Base-by-base conservation (phyloP, 2,329 filamentous ascomycete species). In the Fusarium sp. region DNA sequence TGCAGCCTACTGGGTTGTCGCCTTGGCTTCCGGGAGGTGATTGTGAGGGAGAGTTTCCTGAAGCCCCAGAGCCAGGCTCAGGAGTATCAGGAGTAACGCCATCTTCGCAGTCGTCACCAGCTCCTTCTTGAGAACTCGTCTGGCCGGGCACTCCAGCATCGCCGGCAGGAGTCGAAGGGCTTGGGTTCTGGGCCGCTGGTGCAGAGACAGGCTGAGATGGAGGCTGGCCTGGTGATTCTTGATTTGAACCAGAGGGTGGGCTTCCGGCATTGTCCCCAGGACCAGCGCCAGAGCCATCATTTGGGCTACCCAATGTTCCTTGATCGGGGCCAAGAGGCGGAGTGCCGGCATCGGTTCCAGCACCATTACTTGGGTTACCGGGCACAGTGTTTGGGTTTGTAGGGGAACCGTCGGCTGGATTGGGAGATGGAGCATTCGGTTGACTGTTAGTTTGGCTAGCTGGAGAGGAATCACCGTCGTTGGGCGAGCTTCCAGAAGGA, bases 21-120 rank as follows among this genome's bases (percentile, higher is more conserved):
- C 8, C 60, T 40, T 52, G 17, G 38, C 33, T 35, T 58, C 59
- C 14, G 11, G 35, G 20, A 17, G 43, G 37, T 6, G 45, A 27
- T 22, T 20, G 38, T 14, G 45, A 33, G 10, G 47, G 45, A 56
- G 40, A 27, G 25, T 45, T 40, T 27, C 15, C 47, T 33, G 56
- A 25, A 43, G 43, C 22, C 5, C n/a, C 58, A 45, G 63, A 33
- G 22, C 62, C 50, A 27, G 43, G 33, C 10, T 22, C 22, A 22
- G 22, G 22, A 22, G 22, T 22, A 22, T 9, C 47, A n/a, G 27
- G 20, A 35, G 45, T 17, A 56, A 37, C 5, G 12, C 22, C 59
- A 32, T 69, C 56, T 8, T 69, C 60, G 5, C 66, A 69, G 30
- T 71, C 52, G 25, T 72, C 70, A 25, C 60, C 65, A 20, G 58